Conservation (phyloP, 2,329 filamentous ascomycete genomes). For the Cladosporium sp. region DNA sequence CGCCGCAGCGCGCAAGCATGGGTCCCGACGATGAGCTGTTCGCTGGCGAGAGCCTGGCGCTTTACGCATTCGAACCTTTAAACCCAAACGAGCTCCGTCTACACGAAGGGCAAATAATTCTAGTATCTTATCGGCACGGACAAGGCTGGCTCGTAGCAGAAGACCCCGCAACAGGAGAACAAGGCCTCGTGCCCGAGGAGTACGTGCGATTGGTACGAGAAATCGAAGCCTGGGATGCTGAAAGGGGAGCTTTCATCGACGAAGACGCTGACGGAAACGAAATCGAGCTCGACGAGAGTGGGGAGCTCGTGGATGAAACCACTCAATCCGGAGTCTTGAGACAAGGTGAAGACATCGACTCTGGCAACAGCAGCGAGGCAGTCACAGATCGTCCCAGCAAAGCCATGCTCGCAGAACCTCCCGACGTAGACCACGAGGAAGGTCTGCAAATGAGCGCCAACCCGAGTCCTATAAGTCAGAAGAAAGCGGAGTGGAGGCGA, state of each 20-base stretch:
- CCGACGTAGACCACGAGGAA: slow-evolving; percentile 8
- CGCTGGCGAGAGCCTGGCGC: slow-evolving; percentile 89
- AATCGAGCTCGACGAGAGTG: slow-evolving; percentile 9
- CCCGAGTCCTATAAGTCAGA: neutral
- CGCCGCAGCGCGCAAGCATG: slow-evolving; percentile 26
- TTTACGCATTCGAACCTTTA: slow-evolving; percentile 92
- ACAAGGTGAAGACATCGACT: neutral
- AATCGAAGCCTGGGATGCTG: slow-evolving; percentile 81
- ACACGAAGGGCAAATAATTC: slow-evolving; percentile 90
- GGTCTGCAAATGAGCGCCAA: slow-evolving; percentile 5
- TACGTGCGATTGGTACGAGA: slow-evolving; percentile 90
- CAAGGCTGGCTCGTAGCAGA: slow-evolving; percentile 97
- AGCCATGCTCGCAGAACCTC: slow-evolving; percentile 7
- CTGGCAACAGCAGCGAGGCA: slow-evolving; percentile 10
- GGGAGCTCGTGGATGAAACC: neutral
- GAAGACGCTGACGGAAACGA: slow-evolving; percentile 15
- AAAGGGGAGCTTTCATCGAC: slow-evolving; percentile 70
- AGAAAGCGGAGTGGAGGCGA: neutral
- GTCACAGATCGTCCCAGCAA: slow-evolving; percentile 5
- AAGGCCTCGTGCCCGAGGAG: slow-evolving; percentile 90
- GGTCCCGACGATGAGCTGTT: slow-evolving; percentile 79
- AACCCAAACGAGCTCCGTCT: slow-evolving; percentile 95
- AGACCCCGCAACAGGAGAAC: slow-evolving; percentile 90
- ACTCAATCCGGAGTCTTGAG: neutral
- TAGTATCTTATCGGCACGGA: slow-evolving; percentile 92